Evolutionary conservation across 805 yeast species (phyloP).

Genomic region (Metschnikowia baotianmanensis): DNA sequence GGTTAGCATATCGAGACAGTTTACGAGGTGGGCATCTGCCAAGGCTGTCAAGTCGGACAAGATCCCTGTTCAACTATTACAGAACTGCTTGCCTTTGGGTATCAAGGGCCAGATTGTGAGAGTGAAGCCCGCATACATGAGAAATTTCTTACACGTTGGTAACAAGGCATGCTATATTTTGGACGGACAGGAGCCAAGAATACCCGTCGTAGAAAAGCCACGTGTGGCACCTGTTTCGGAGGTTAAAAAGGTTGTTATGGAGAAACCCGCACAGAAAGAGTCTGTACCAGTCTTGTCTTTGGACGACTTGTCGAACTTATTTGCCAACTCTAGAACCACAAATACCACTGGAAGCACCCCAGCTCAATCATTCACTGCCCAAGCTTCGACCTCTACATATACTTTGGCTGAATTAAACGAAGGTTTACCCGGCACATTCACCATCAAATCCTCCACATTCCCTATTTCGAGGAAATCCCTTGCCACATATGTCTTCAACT

Average conservation of each 20-base stretch:
- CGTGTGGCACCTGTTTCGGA: slow-evolving; percentile 7
- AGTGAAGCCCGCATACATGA: slow-evolving; percentile 80
- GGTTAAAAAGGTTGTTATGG: slow-evolving; percentile 2
- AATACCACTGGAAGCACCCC: slow-evolving; percentile 5
- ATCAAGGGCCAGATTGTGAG: slow-evolving; percentile 66
- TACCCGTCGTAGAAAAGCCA: slow-evolving; percentile 37
- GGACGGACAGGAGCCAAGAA: slow-evolving; percentile 33
- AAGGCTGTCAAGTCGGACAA: slow-evolving; percentile 28
- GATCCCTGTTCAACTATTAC: slow-evolving; percentile 72
- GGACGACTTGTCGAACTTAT: slow-evolving; percentile 38
- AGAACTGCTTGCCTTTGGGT: slow-evolving; percentile 64
- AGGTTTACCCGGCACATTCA: slow-evolving; percentile 27
- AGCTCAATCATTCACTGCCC: slow-evolving; percentile 15
- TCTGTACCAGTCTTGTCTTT: slow-evolving; percentile 30
- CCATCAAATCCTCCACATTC: slow-evolving; percentile 17
- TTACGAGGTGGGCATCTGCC: slow-evolving; percentile 20
- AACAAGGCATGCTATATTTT: slow-evolving; percentile 74
- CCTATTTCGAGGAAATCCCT: slow-evolving; percentile 30
- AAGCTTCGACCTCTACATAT: slow-evolving; percentile 21
- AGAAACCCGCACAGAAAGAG: slow-evolving; percentile 10
- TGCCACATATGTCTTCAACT: slow-evolving; percentile 24
- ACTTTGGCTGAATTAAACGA: slow-evolving; percentile 33
- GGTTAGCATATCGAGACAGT: slow-evolving; percentile 9
- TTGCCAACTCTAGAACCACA: slow-evolving; percentile 28
- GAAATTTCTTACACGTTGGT: slow-evolving; percentile 65